phyloP scores from a whole-genome alignment of 2,329 filamentous ascomycete species.

The Phialocephala subalpina region DNA sequence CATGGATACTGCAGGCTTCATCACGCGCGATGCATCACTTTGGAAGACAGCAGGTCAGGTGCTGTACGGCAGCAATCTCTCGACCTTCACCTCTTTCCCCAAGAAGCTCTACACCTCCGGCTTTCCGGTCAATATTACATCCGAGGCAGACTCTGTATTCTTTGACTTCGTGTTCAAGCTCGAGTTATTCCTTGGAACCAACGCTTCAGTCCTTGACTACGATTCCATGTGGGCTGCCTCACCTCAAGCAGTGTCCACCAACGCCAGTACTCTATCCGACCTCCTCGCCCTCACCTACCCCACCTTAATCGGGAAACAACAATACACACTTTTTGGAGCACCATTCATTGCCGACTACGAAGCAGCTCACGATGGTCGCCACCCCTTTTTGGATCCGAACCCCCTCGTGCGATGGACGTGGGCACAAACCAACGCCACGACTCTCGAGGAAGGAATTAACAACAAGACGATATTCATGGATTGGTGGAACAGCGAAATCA shows the following conservation, averaged over 20 bases:
- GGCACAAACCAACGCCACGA: conserved; percentile 43
- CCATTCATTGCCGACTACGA: conserved; percentile 58
- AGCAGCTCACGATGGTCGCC: conserved; percentile 50
- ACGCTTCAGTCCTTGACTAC: conserved; percentile 20
- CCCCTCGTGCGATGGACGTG: conserved; percentile 55
- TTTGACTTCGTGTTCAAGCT: conserved; percentile 52
- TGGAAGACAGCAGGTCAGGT: conserved; percentile 51
- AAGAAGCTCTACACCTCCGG: conserved; percentile 48
- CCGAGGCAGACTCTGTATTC: conserved; percentile 46
- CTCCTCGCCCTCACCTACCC: conserved; percentile 53
- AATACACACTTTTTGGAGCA: conserved; percentile 51
- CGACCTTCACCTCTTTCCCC: conserved; percentile 47
- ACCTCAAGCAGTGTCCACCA: conserved; percentile 37
- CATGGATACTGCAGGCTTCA: conserved; percentile 53
- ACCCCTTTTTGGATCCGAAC: conserved; percentile 56
- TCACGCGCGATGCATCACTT: conserved; percentile 51
- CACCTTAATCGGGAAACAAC: conserved; percentile 54
- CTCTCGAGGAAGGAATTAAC: conserved; percentile 3
- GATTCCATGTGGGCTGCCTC: conserved; percentile 12
- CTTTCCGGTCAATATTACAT: conserved; percentile 48
- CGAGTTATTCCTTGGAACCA: conserved; percentile 48
- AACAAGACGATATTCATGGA: conserved; percentile 22
- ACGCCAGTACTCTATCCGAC: conserved; percentile 39
- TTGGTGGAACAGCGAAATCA: conserved; percentile 19
- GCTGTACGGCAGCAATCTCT: conserved; percentile 55